Conservation (phyloP, 495 filamentous ascomycete species). For the Lindgomyces ingoldianus region DNA sequence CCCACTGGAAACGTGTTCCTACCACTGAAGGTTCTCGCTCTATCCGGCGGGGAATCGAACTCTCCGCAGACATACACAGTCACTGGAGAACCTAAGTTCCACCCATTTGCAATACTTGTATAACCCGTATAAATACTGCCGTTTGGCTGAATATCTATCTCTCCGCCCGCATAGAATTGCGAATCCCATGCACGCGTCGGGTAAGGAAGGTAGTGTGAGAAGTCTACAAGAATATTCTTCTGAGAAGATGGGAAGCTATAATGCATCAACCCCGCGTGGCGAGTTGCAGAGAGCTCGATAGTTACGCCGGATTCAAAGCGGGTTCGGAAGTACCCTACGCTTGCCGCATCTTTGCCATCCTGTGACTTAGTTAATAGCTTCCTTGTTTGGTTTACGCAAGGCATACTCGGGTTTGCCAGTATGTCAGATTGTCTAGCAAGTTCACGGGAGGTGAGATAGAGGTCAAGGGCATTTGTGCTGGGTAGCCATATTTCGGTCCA, state of each 20-base stretch:
- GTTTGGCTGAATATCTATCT: conserved; percentile 37
- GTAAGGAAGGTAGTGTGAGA: conserved; percentile 48
- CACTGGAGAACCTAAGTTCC: conserved; percentile 43
- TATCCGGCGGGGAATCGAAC: conserved; percentile 38
- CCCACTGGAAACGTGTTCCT: conserved; percentile 40
- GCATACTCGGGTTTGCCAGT: conserved; percentile 38
- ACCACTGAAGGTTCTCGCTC: conserved; percentile 39
- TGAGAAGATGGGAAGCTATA: conserved; percentile 39
- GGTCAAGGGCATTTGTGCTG: conserved; percentile 43
- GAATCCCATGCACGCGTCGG: conserved; percentile 34
- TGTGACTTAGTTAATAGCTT: conserved; percentile 52
- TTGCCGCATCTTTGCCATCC: conserved; percentile 42
- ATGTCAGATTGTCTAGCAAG: conserved; percentile 44
- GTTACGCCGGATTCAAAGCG: conserved; percentile 40
- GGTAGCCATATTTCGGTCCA: conserved; percentile 44
- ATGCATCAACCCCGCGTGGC: conserved; percentile 39
- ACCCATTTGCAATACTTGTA: conserved; percentile 37
- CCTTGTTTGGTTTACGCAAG: too few species aligned
- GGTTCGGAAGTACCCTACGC: conserved; percentile 42
- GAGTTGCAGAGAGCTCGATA: conserved; percentile 36
- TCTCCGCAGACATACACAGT: conserved; percentile 45
- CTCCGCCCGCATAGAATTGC: conserved; percentile 41
- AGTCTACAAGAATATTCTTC: conserved; percentile 41
- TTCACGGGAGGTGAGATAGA: conserved; percentile 32
- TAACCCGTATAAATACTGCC: conserved; percentile 40